Evolutionary conservation across 306 rosid genomes (phyloP), one percentile per base, ranked within the genome.

Genomic region (Dicorynia guianensis): DNA sequence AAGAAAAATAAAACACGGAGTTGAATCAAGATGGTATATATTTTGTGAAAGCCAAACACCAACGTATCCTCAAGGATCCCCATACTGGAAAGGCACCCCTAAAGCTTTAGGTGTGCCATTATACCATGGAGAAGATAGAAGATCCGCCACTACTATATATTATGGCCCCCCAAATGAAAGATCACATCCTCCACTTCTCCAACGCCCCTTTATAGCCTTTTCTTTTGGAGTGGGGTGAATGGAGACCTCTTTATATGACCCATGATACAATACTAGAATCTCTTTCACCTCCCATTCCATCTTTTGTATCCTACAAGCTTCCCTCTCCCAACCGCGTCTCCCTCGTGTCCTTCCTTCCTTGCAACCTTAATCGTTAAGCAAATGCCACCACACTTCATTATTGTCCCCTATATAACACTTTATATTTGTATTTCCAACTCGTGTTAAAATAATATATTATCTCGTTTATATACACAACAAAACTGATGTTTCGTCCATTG

Each of bases 291-390:
- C 76, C 43, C 5, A 57, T 67, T 57, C 53, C 57, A 8, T 67
- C 92, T 91, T 91, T 91, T 91, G 93, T 91, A 63, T 39, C 61
- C 76, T 12, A 69, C 77, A 91, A 89, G 97, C 86, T 87, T 85
- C 83, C 67, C n/a, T 56, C 73, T 76, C 49, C 13, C 81, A 72
- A 56, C 78, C 89, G 90, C 83, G 85, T 86, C 91, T 63, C 76
- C 63, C 61, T 84, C 80, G 81, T 85, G 84, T 53, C 69, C 73
- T 74, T 55, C 42, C 40, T 57, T 73, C 57, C 79, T 53, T 14
- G 25, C 34, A 52, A 33, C 80, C 95, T 88, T 90, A 86, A 59
- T 79, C 58, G 81, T 71, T 88, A 90, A 88, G 93, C 47, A 76
- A 64, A 50, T 63, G 42, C 55, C 5, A 40, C 7, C 10, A 6